A percentile compares a stretch with the other conserved stretches of the same genome.
phyloP scores from a whole-genome alignment of 768 basidiomycete genomes.

The Mycena albidolilacea region DNA sequence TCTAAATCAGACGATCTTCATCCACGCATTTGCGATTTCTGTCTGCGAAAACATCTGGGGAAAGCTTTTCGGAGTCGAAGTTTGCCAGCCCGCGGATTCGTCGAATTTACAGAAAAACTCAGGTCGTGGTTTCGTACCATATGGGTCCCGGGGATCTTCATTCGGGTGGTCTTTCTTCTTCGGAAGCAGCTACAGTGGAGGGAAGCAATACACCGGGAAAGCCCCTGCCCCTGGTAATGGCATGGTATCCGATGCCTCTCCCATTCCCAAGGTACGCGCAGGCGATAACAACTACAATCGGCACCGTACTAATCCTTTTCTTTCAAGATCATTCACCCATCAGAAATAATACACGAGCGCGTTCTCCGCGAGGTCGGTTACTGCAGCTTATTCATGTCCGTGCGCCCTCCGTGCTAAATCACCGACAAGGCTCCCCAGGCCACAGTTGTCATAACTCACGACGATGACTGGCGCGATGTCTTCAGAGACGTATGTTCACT shows the following conservation, averaged over 20 bases:
- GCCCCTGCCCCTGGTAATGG: neutral
- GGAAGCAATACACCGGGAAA: neutral
- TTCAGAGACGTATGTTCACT: constrained; percentile 1
- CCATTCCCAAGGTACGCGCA: neutral
- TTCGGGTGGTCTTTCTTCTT: neutral
- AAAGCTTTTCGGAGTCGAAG: constrained; percentile 17
- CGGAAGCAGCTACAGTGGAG: neutral
- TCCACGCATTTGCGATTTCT: constrained; percentile 28
- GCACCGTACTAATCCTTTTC: neutral
- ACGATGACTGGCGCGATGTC: constrained; percentile 31
- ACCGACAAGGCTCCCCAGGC: neutral
- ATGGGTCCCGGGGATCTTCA: neutral
- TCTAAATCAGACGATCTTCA: constrained; percentile 23
- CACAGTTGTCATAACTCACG: constrained; percentile 24
- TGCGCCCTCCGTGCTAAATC: neutral
- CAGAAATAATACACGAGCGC: neutral
- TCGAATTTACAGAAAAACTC: neutral
- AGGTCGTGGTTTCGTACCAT: constrained; percentile 7
- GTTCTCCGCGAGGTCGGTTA: neutral
- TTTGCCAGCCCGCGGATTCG: neutral
- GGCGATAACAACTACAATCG: neutral
- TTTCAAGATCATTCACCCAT: neutral
- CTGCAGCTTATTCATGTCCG: neutral
- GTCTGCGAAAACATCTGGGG: constrained; percentile 24
- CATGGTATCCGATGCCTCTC: neutral